phyloP scores from a whole-genome alignment of 768 basidiomycete genomes.

The Suillus ampliporus region DNA sequence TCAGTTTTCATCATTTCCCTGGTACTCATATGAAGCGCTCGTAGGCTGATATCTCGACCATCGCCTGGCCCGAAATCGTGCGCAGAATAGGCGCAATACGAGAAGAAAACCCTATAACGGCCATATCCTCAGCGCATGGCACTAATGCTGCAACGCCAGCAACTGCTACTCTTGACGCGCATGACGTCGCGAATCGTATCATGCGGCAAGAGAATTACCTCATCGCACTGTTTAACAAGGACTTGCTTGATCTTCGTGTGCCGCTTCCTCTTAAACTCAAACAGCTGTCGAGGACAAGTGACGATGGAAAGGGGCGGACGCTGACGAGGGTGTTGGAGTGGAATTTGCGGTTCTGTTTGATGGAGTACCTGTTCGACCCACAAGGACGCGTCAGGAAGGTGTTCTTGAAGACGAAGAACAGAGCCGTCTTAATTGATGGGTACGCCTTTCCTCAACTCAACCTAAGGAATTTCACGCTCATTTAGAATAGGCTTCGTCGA shows the following conservation, averaged over 20 bases:
- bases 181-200: conserved; percentile 97
- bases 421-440: conserved; percentile 82
- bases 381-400: conserved; percentile 89
- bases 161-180: conserved; percentile 91
- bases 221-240: conserved; percentile 97
- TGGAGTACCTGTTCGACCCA: conserved; percentile 94
- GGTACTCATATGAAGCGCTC: conserved; percentile 14
- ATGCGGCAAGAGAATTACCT: conserved; percentile 99
- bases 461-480: background rate
- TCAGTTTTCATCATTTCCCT: background rate
- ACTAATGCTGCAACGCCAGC: conserved; percentile 63
- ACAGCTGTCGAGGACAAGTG: conserved; percentile 51
- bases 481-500: conserved; percentile 63
- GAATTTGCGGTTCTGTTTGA: conserved; percentile 95
- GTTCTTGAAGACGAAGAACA: conserved; percentile 87
- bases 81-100: conserved; percentile 87
- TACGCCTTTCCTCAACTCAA: conserved; percentile 41
- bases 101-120: conserved; percentile 92
- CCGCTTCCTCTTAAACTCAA: conserved; percentile 72
- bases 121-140: conserved; percentile 67
- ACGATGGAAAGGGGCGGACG: conserved; percentile 72
- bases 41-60: conserved; percentile 96
- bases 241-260: conserved; percentile 85
- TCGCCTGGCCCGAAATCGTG: conserved; percentile 96
- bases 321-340: conserved; percentile 93